Percentiles rank a stretch among this genome's conserved stretches.
Conservation (phyloP, 1,284 basidiomycete species). For the Puccinia hordei region DNA sequence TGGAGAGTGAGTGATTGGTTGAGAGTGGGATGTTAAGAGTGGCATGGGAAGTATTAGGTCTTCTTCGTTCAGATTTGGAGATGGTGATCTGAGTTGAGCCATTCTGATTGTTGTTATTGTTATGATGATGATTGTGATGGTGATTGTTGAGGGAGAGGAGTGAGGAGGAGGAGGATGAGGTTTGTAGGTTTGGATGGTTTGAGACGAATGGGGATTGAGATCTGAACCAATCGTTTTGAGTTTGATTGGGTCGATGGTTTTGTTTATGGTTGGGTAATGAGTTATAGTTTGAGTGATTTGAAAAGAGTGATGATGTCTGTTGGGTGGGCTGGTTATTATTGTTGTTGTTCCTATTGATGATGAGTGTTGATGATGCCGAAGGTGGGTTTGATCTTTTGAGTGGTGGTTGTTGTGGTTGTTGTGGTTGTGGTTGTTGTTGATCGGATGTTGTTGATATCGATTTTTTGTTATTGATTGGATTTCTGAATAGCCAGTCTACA, state of each 20-base stretch:
- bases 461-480: background rate
- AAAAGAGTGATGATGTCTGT: constrained; percentile 3
- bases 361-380: background rate
- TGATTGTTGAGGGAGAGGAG: background rate
- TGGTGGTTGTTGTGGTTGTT: background rate
- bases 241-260: background rate
- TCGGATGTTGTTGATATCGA: background rate
- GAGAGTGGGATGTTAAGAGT: constrained; percentile 38
- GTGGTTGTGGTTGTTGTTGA: background rate
- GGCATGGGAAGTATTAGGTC: constrained; percentile 24
- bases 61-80: constrained; percentile 8
- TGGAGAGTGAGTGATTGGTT: constrained; percentile 29
- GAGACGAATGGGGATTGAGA: constrained; percentile 45
- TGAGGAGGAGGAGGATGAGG: constrained; percentile 7
- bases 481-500: constrained; percentile 19
- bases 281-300: constrained; percentile 13
- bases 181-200: background rate
- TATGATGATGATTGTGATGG: background rate
- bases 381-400: background rate
- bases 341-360: background rate
- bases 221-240: constrained; percentile 10
- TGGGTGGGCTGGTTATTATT: background rate
- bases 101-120: background rate
- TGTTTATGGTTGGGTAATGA: background rate
- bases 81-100: background rate